These are phyloP conservation scores for Podaxis rugospora DNA, from an alignment of 768 basidiomycete genomes.

Conservation along the genomic window DNA sequence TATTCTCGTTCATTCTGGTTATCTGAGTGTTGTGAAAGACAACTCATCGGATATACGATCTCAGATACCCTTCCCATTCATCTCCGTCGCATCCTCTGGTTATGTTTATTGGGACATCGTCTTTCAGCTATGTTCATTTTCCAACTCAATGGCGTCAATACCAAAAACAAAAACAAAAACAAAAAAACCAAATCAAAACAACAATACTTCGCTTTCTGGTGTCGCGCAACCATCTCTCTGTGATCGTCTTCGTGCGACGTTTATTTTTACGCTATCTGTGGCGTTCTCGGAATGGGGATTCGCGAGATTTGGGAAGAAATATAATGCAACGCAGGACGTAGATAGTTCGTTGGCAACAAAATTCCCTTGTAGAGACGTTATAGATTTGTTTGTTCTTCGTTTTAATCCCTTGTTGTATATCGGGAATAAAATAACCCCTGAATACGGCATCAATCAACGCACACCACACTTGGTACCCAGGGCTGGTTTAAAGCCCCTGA, in stretches of 20 bases:
- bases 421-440: neutral
- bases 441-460: too few species aligned
- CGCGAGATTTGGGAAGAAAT: neutral
- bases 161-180: neutral
- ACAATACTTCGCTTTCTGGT: neutral
- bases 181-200: neutral
- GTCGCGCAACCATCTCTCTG: neutral
- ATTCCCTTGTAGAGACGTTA: neutral
- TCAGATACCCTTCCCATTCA: constrained; percentile 7
- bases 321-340: neutral
- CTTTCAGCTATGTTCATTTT: neutral
- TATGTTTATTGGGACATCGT: constrained; percentile 12
- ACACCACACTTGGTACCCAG: too few species aligned
- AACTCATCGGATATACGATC: neutral
- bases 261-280: neutral
- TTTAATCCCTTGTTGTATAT: neutral
- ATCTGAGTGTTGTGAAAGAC: neutral
- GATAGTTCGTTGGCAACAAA: neutral
- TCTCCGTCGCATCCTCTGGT: constrained; percentile 5
- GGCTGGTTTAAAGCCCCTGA: too few species aligned
- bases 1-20: constrained; percentile 1
- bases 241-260: neutral
- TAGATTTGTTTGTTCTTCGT: neutral
- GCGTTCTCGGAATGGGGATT: neutral
- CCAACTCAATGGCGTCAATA: neutral